A percentile compares a stretch with the other conserved stretches of the same genome.
Conservation (phyloP, 1,284 basidiomycete species). For the Wallemia ichthyophaga region DNA sequence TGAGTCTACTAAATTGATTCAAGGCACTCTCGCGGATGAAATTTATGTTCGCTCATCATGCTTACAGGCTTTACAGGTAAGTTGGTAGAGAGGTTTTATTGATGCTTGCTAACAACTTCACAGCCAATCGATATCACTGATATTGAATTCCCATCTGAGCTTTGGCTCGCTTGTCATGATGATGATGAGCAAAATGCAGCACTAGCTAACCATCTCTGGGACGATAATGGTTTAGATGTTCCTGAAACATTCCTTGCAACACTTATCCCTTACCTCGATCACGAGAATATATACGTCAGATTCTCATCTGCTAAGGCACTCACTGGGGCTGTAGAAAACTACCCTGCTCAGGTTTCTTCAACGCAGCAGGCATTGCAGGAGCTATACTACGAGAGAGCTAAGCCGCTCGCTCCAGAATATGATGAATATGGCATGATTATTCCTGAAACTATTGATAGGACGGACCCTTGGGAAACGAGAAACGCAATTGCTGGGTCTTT, state of each 20-base stretch:
- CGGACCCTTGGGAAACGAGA: constrained; percentile 74
- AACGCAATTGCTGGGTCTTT: constrained; percentile 46
- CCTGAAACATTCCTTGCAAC: constrained; percentile 35
- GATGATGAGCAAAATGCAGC: constrained; percentile 68
- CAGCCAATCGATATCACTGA: constrained; percentile 91
- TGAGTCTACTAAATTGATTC: constrained; percentile 37
- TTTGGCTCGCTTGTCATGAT: constrained; percentile 77
- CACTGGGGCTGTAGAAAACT: constrained; percentile 41
- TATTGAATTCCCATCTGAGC: constrained; percentile 59
- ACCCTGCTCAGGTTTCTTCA: constrained; percentile 32
- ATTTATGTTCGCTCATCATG: constrained; percentile 64
- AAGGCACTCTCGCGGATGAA: constrained; percentile 56
- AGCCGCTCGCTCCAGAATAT: constrained; percentile 59
- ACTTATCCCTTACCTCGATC: constrained; percentile 39
- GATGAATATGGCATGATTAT: constrained; percentile 85
- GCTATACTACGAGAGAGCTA: constrained; percentile 64
- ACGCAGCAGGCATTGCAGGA: constrained; percentile 27
- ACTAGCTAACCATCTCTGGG: constrained; percentile 61
- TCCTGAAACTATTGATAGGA: constrained; percentile 52
- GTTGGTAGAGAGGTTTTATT: constrained; percentile 5
- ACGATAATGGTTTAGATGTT: constrained; percentile 81
- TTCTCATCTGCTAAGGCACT: constrained; percentile 40
- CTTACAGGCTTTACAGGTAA: constrained; percentile 63
- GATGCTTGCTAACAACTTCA: constrained; percentile 3
- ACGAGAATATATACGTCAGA: constrained; percentile 55